Evolutionary conservation across 2,329 filamentous ascomycete species (phyloP).

Genomic region (Arthrobotrys iridis): DNA sequence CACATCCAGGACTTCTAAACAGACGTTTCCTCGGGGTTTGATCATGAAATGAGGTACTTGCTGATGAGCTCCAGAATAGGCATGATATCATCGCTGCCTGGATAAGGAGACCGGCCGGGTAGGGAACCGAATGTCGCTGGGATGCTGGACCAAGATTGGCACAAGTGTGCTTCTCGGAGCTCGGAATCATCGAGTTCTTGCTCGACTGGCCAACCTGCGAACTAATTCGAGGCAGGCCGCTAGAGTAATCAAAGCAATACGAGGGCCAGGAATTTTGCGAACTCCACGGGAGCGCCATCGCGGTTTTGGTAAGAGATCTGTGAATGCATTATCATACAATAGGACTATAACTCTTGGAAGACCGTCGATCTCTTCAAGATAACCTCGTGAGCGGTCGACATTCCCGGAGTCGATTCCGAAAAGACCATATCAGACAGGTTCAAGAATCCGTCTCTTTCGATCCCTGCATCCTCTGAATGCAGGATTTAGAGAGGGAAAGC

Average conservation of each 20-base stretch:
- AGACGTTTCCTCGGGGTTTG: background rate
- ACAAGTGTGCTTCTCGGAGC: constrained; percentile 35
- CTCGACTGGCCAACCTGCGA: background rate
- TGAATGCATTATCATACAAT: background rate
- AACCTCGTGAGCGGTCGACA: constrained; percentile 8
- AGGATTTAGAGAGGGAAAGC: too few species aligned
- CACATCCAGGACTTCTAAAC: background rate
- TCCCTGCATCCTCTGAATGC: too few species aligned
- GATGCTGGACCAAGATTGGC: background rate
- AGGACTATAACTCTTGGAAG: background rate
- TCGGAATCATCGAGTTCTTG: constrained; percentile 12
- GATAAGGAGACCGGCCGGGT: constrained; percentile 6
- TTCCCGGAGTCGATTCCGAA: background rate
- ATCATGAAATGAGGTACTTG: background rate
- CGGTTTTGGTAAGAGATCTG: background rate
- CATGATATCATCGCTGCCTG: constrained; percentile 39
- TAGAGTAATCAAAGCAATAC: constrained; percentile 23
- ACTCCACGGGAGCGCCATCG: background rate
- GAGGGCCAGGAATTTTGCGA: background rate
- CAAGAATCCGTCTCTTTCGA: background rate
- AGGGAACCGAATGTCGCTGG: constrained; percentile 21
- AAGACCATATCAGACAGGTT: background rate
- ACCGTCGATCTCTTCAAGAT: background rate
- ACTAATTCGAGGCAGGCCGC: background rate
- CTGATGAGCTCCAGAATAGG: background rate